Conservation (phyloP, 176 grass and related monocot genomes). For the barley (Hordeum vulgare) region DNA sequence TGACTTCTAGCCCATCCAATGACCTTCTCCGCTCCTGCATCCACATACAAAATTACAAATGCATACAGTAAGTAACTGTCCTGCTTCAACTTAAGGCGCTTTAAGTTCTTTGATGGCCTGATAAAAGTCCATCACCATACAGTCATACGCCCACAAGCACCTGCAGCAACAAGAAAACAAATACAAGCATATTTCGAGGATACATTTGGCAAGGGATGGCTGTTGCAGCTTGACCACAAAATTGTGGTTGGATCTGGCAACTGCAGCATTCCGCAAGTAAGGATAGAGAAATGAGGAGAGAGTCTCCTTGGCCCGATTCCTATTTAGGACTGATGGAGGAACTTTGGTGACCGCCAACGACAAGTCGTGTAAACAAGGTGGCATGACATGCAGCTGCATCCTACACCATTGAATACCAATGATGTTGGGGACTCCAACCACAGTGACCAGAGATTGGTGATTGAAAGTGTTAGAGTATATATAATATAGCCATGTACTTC, state of each 20-base stretch:
- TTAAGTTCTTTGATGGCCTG: background rate
- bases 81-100: constrained; percentile 5
- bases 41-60: background rate
- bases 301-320: background rate
- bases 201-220: background rate
- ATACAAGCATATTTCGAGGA: background rate
- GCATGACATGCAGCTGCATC: background rate
- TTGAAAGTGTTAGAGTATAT: too few relatives aligned
- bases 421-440: background rate
- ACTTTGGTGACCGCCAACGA: background rate
- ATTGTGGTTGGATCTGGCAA: background rate
- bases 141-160: background rate
- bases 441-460: background rate
- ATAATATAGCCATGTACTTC: too few relatives aligned
- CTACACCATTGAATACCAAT: background rate
- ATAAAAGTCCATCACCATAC: background rate
- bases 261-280: background rate
- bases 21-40: constrained; percentile 76
- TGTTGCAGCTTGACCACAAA: background rate
- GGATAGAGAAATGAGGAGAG: background rate
- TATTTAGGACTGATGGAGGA: background rate
- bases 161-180: background rate
- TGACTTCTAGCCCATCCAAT: constrained; percentile 91
- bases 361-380: background rate
- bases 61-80: background rate